phyloP scores from a whole-genome alignment of 2,329 filamentous ascomycete species.

The Bertia moriformis region DNA sequence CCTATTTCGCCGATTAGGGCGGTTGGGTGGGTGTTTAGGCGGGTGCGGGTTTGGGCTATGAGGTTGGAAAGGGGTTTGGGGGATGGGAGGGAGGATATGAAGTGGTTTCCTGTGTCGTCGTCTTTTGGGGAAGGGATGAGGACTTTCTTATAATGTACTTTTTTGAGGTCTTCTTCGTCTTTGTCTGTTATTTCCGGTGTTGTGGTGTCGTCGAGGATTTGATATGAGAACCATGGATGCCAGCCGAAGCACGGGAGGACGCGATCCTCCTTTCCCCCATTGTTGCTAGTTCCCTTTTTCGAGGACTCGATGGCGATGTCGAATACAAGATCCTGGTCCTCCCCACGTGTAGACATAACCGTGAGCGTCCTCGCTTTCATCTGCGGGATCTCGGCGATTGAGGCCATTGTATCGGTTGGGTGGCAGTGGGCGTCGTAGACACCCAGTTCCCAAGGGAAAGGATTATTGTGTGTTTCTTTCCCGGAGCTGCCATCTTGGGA shows the following conservation, averaged over 20 bases:
- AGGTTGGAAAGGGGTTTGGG: slow-evolving; percentile 36
- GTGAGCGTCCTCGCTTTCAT: slow-evolving; percentile 45
- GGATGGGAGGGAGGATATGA: slow-evolving; percentile 32
- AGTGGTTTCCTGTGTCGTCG: slow-evolving; percentile 23
- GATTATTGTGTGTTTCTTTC: too few relatives aligned
- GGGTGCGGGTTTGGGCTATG: slow-evolving; percentile 28
- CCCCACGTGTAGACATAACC: slow-evolving; percentile 44
- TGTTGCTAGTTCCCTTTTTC: too few relatives aligned
- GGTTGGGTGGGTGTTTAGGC: slow-evolving; percentile 31
- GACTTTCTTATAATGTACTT: slow-evolving; percentile 35
- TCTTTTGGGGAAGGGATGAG: slow-evolving; percentile 22
- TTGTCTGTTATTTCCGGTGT: too few relatives aligned
- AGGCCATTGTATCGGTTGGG: slow-evolving; percentile 48
- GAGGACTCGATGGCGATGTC: slow-evolving; percentile 24
- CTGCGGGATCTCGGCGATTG: slow-evolving; percentile 30
- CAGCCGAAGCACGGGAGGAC: slow-evolving; percentile 50
- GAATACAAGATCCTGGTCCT: slow-evolving; percentile 45
- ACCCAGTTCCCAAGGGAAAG: slow-evolving; percentile 47
- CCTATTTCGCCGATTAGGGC: slow-evolving; percentile 49
- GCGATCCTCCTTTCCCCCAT: slow-evolving; percentile 15
- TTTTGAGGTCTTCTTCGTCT: slow-evolving; percentile 16
- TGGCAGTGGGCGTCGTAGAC: slow-evolving; percentile 54
- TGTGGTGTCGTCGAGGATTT: slow-evolving; percentile 30
- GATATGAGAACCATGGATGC: slow-evolving; percentile 57
- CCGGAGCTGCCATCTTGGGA: too few relatives aligned